Evolutionary conservation across 495 filamentous ascomycete species (phyloP).

Genomic region (Podospora conica): DNA sequence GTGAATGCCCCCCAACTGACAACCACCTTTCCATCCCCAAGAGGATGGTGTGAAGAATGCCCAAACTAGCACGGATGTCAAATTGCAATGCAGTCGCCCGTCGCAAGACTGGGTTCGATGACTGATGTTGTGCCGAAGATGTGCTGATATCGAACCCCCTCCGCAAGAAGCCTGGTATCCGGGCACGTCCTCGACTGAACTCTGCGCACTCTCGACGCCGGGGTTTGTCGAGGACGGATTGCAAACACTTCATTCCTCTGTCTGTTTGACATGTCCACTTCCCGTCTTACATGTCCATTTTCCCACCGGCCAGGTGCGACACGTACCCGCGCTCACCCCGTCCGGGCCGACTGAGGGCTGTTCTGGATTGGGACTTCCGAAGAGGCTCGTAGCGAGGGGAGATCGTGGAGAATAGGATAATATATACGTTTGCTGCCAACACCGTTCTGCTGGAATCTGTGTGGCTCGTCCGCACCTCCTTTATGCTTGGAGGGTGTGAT

Average conservation of each 20-base stretch:
- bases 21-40: not conserved
- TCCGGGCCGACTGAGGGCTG: not conserved
- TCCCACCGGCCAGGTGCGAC: not conserved
- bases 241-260: slow-evolving; percentile 22
- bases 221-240: slow-evolving; percentile 25
- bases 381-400: not conserved
- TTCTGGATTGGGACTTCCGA: not conserved
- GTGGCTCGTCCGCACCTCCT: not conserved
- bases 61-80: slow-evolving; percentile 87
- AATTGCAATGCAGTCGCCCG: slow-evolving; percentile 80
- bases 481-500: not conserved
- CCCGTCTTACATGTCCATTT: not conserved
- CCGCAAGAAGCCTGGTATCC: slow-evolving; percentile 37
- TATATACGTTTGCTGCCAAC: not conserved
- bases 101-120: slow-evolving; percentile 48
- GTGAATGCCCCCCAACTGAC: not conserved
- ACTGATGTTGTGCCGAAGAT: slow-evolving; percentile 88
- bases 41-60: not conserved
- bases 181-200: slow-evolving; percentile 26
- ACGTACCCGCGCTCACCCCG: not conserved
- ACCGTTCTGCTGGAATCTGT: too few relatives aligned
- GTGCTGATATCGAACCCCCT: slow-evolving; percentile 49
- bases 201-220: slow-evolving; percentile 1
- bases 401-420: not conserved
- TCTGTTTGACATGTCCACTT: not conserved